Evolutionary conservation across 192 early-diverging fungal species (phyloP), one percentile per base, ranked within the genome.

Genomic region (Gaertneriomyces semiglobifer): DNA sequence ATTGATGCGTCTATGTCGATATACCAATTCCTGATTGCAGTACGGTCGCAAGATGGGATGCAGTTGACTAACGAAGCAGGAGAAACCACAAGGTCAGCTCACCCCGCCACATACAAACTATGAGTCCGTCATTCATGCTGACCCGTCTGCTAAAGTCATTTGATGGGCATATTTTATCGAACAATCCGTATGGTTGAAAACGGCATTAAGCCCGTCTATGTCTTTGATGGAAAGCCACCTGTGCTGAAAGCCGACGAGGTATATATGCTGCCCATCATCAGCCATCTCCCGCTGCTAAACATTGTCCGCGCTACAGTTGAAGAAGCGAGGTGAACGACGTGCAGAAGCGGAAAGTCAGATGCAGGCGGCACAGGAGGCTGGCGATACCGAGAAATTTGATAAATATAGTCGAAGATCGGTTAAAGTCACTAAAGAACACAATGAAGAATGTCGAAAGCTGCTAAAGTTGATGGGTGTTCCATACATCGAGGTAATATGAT

Each of bases 1-100:
- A 90, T 99, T 50, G 96, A 99, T 70, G 96, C 96, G 18, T 96
- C 94, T 11, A 99, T 94, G 86, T 89, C 90, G 50, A 89, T 99
- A 53, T 99, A 99, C 74, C 96, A 99, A 81, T 99, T 99, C 78
- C 86, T 99, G 73, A 92, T 99, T 54, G 96, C 95, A 8, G 95
- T 99, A 45, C 85, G 96, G 38, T 76, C 78, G 19, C 77, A 80
- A 19, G 95, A 97, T 60, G 96, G 96, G 2, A 85, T 91, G 77
- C 87, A 93, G 66, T 79, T 99, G 50, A 89, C 88, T 10, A 93
- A 92, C 59, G 90, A 92, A 62, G 81, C 84, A 4, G 96, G 96
- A 50, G 92, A 93, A 65, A 94, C 93, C 0, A 99, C 96, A 16
- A 90, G 25, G 25, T 86, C 88, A 88, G 76, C 42, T 12, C n/a